Evolutionary conservation across 169 alveolate genomes (phyloP), one percentile per base, ranked within the genome.

Genomic region (Cryptosporidium baileyi): DNA sequence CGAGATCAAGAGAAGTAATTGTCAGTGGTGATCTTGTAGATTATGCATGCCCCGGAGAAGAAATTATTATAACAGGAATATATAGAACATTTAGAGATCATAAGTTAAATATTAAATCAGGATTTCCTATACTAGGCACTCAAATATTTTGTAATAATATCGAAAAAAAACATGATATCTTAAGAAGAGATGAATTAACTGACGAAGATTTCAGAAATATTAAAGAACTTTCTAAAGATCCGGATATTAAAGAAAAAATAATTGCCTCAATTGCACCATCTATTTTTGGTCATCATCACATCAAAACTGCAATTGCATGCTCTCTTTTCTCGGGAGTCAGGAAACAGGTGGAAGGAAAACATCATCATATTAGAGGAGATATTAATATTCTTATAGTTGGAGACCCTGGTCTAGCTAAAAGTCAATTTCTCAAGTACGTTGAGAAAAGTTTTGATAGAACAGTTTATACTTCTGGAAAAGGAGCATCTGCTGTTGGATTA

Each of bases 401-500:
- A 34, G 99, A 96, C 81, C 99, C 99, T 32, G 99, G 99, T 7
- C 95, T 98, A 34, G 99, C 99, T n/a, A 98, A 98, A 91, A 96
- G 99, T 32, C 99, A 98, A 89, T 97, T 97, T 88, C 93, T 98
- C 74, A 98, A 98, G 82, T 97, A 97, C 91, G 98, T 97, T 9
- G 98, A 97, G 89, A 95, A 97, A 89, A 96, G 99, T 34, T 96
- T 97, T 89, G 97, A 96, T 28, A 92, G 99, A 65, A 81, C 92
- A 13, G 95, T 93, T 13, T 94, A 94, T 88, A 96, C 97, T 3
- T 95, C 98, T 22, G 98, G 99, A 26, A 98, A 98, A 89, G 99
- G 99, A 22, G 99, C 99, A 19, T 93, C 98, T 19, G 99, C 99
- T 1, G 99, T 98, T 43, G 99, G 99, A 79, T 95, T 98, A 45